phyloP scores from a whole-genome alignment of 305 asterid species.

The Petunia hybrid region DNA sequence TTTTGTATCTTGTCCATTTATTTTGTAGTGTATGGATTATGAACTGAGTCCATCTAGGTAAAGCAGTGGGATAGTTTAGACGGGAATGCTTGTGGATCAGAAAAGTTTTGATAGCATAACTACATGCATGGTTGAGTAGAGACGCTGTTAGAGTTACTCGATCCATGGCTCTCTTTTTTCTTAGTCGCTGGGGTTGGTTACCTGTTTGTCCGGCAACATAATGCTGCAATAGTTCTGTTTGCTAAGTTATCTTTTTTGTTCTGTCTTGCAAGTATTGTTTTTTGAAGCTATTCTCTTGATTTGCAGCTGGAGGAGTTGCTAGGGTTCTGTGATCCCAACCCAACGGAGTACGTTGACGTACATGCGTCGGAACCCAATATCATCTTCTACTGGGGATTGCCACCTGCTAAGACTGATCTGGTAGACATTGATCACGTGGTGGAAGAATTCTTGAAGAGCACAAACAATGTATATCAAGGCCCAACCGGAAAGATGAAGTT shows the following conservation, averaged over 20 bases:
- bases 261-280: not conserved
- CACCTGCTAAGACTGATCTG: conserved; percentile 37
- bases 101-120: not conserved
- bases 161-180: not conserved
- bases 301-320: conserved; percentile 59
- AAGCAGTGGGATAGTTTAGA: not conserved
- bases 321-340: conserved; percentile 63
- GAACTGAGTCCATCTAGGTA: conserved; percentile 3
- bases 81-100: not conserved
- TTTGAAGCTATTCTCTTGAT: not conserved
- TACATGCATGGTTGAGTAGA: conserved; percentile 13
- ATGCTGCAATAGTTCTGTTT: not conserved
- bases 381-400: conserved; percentile 63
- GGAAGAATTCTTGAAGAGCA: conserved; percentile 45
- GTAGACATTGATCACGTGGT: conserved; percentile 39
- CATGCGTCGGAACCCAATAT: conserved; percentile 44
- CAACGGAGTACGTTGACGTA: conserved; percentile 48
- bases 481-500: conserved; percentile 51
- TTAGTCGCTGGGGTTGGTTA: not conserved
- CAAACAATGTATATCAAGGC: conserved; percentile 45
- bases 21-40: not conserved
- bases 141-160: not conserved
- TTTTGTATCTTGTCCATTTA: not conserved
- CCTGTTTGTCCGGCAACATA: conserved; percentile 20
- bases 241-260: not conserved